Evolutionary conservation across 306 rosid genomes (phyloP).

Genomic region (Ormosia emarginata): DNA sequence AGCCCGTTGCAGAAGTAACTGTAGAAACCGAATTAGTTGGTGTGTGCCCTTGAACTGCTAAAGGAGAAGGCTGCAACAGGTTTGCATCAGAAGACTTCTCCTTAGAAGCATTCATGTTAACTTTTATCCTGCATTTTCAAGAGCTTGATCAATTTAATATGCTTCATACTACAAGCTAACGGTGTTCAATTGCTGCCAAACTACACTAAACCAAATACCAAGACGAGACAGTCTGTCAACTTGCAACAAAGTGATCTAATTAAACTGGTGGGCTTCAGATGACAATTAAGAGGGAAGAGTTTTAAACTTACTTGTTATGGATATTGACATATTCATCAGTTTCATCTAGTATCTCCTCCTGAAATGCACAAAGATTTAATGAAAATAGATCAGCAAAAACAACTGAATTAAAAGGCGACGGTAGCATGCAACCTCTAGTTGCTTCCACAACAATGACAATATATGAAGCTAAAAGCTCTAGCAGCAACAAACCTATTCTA

Average conservation of each 20-base stretch:
- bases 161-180: slow-evolving; percentile 5
- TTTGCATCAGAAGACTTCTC: slow-evolving; percentile 41
- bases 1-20: slow-evolving; percentile 35
- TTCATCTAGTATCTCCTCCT: slow-evolving; percentile 99
- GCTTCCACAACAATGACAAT: not conserved
- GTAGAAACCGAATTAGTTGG: slow-evolving; percentile 37
- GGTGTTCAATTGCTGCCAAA: not conserved
- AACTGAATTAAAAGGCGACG: slow-evolving; percentile 4
- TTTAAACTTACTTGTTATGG: slow-evolving; percentile 76
- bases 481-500: not conserved
- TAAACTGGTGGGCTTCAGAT: slow-evolving; percentile 7
- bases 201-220: not conserved
- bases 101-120: slow-evolving; percentile 82
- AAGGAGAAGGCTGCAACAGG: slow-evolving; percentile 33
- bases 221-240: not conserved
- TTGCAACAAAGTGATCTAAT: not conserved
- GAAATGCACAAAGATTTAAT: slow-evolving; percentile 35
- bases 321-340: slow-evolving; percentile 96
- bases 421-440: slow-evolving; percentile 4
- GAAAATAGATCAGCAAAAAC: slow-evolving; percentile 18
- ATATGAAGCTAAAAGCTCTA: slow-evolving; percentile 12
- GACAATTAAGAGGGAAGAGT: not conserved
- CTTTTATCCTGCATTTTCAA: slow-evolving; percentile 73
- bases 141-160: slow-evolving; percentile 6
- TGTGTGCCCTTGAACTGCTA: slow-evolving; percentile 31